Base-by-base conservation (phyloP, 2,329 filamentous ascomycete genomes). In the Fusarium sp. region DNA sequence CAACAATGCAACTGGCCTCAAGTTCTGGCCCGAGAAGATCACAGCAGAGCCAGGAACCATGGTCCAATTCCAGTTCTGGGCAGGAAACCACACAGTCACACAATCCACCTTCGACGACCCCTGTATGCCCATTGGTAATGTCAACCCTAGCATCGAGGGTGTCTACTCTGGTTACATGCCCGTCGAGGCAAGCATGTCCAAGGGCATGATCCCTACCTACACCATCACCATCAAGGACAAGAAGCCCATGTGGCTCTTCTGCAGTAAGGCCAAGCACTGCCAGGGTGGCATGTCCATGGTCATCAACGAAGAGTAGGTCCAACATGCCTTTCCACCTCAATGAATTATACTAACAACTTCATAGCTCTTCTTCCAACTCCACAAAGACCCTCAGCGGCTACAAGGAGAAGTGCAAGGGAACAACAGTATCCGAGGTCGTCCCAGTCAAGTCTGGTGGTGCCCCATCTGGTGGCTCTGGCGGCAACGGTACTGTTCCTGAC, bases 231-330 rank as follows among this genome's bases (percentile, higher is more conserved):
- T 96, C 79, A 90, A 90, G 76, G 84, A 89, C 79, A 87, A 85
- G 46, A 90, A 86, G 58, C 92, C 93, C 30, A 84, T 94, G 70
- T 96, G 93, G 92, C 82, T 92, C 70, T 95, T 91, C 85, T 95
- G 92, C 82, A 89, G 88, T 30, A 90, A 94, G 79, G 89, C 78
- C 47, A 87, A 85, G 76, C 93, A 96, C 82, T 96, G 92, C 80
- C 87, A 94, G 79, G 82, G 78, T 49, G 91, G 91, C 67, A 94
- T 94, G 91, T 85, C 87, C 61, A 91, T 92, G 83, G 91, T 92
- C 32, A 90, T 94, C 77, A 94, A 94, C 80, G 88, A 88, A 81
- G 85, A 91, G 90, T 92, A 81, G 81, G 89, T 81, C 22, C 16
- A 7, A 45, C 18, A 4, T 12, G 22, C 9, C 12, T 32, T 11